A percentile compares a stretch with the other conserved stretches of the same genome.
These are phyloP conservation scores for Pseudogymnoascus sp. DNA, from an alignment of 2,329 filamentous ascomycete genomes.

Conservation along the genomic window DNA sequence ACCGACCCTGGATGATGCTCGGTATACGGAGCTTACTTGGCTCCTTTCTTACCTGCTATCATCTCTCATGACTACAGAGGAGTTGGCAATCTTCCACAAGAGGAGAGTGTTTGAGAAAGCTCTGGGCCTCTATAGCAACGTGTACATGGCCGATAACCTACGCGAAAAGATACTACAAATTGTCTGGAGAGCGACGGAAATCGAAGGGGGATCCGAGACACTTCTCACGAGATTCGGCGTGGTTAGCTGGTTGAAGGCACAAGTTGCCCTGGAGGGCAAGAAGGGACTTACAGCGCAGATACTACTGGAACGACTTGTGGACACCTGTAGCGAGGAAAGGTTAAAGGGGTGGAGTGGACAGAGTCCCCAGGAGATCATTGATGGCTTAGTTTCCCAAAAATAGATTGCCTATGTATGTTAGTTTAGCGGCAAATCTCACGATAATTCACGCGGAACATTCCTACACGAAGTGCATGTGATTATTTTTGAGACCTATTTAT, in stretches of 20 bases:
- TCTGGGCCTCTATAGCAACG: slow-evolving; percentile 60
- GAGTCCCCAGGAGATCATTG: slow-evolving; percentile 20
- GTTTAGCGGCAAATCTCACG: background rate
- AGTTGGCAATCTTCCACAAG: slow-evolving; percentile 55
- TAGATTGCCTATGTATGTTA: background rate
- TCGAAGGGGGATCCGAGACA: slow-evolving; percentile 70
- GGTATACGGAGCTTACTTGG: slow-evolving; percentile 69
- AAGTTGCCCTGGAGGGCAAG: slow-evolving; percentile 42
- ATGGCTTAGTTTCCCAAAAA: slow-evolving; percentile 8
- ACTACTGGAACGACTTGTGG: slow-evolving; percentile 52
- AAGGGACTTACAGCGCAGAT: slow-evolving; percentile 45
- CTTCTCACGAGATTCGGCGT: slow-evolving; percentile 69
- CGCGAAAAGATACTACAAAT: slow-evolving; percentile 55
- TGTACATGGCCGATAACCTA: slow-evolving; percentile 49
- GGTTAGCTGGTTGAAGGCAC: slow-evolving; percentile 65
- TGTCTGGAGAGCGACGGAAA: slow-evolving; percentile 58
- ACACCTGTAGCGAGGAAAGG: slow-evolving; percentile 60
- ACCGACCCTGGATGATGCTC: slow-evolving; percentile 64
- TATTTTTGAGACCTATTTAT: background rate
- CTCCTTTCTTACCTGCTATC: slow-evolving; percentile 64
- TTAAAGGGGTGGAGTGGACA: slow-evolving; percentile 58
- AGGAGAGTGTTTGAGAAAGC: slow-evolving; percentile 68
- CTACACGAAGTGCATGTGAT: background rate
- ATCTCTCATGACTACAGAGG: slow-evolving; percentile 51
- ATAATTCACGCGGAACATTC: background rate